Evolutionary conservation across 768 basidiomycete genomes (phyloP), one percentile per base, ranked within the genome.

Genomic region (Tremella fuciformis): DNA sequence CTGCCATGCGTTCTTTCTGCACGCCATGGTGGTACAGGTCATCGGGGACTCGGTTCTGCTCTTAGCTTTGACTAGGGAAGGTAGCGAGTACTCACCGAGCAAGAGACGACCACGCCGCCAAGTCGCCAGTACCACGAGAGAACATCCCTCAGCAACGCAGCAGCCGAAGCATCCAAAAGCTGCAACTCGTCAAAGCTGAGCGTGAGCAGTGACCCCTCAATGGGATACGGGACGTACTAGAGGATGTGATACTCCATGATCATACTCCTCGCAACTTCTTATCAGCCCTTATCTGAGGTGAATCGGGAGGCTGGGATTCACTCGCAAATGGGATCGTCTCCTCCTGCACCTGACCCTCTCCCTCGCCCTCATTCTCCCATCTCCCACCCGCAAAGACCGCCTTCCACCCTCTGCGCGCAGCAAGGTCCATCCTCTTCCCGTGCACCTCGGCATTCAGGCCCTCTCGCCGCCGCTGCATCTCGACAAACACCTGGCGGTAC

Each of bases 91-190:
- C 70, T 50, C 26, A 71, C 76, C 48, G 75, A 77, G 22, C 76
- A 79, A 4, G 75, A 76, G 9, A 79, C 66, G 8, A 86, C 78
- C 7, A 85, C 81, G 1, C 84, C 83, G 16, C 83, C 84, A 71
- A 86, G 79, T 4, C 84, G 78, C 84, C 83, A 85, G 66, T 82
- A 85, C 83, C 83, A 85, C 13, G 82, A 81, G 15, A 85, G 70
- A 4, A 85, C 83, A 58, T 78, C 76, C 25, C 76, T 65, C 6
- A 78, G 61, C 2, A 78, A 55, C 0, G 76, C 69, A 0, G 84
- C 83, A 29, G 83, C 83, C 0, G 84, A 84, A 0, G 84, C 82
- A 67, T 84, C 84, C 6, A 84, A 80, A 4, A 85, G 79, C 67
- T 85, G 84, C 1, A 85, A 74, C 72, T 86, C 83, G 62, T 85